These are phyloP conservation scores for Hyphodiscus sp. DNA, from an alignment of 2,329 filamentous ascomycete species.

Conservation along the genomic window DNA sequence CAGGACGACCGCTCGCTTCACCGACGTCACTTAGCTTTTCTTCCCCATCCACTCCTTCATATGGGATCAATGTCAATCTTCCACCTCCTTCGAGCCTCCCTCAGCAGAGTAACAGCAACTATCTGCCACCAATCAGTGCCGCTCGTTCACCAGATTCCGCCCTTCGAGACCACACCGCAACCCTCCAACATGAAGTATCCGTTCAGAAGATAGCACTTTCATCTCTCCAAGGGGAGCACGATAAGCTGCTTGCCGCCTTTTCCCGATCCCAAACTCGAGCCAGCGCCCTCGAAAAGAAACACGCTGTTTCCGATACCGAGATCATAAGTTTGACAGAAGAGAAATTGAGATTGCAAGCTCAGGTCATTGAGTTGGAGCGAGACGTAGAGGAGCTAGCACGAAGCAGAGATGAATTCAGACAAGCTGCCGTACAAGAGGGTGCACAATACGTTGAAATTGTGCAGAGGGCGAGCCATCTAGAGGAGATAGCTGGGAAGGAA, in stretches of 20 bases:
- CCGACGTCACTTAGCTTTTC: slow-evolving; percentile 26
- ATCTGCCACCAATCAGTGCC: slow-evolving; percentile 22
- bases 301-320: slow-evolving; percentile 43
- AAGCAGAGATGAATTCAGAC: slow-evolving; percentile 38
- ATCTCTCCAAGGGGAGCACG: slow-evolving; percentile 47
- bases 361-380: slow-evolving; percentile 40
- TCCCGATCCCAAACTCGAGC: slow-evolving; percentile 43
- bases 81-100: slow-evolving; percentile 16
- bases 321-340: slow-evolving; percentile 45
- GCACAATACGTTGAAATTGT: slow-evolving; percentile 31
- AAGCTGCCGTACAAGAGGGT: slow-evolving; percentile 28
- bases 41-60: slow-evolving; percentile 23
- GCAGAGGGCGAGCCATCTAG: slow-evolving; percentile 27
- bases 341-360: slow-evolving; percentile 40
- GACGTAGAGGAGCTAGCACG: slow-evolving; percentile 42
- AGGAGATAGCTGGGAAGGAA: slow-evolving; percentile 25
- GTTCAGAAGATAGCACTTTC: slow-evolving; percentile 46
- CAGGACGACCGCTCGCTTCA: slow-evolving; percentile 25
- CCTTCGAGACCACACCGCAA: slow-evolving; percentile 26
- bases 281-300: slow-evolving; percentile 44
- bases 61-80: slow-evolving; percentile 14
- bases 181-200: slow-evolving; percentile 46
- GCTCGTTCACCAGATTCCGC: slow-evolving; percentile 21
- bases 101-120: slow-evolving; percentile 11
- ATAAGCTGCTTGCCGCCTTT: slow-evolving; percentile 44